Percentiles rank a stretch among this genome's conserved stretches.
Conservation (phyloP, 2,329 filamentous ascomycete species). For the Cladorrhinum sp. region DNA sequence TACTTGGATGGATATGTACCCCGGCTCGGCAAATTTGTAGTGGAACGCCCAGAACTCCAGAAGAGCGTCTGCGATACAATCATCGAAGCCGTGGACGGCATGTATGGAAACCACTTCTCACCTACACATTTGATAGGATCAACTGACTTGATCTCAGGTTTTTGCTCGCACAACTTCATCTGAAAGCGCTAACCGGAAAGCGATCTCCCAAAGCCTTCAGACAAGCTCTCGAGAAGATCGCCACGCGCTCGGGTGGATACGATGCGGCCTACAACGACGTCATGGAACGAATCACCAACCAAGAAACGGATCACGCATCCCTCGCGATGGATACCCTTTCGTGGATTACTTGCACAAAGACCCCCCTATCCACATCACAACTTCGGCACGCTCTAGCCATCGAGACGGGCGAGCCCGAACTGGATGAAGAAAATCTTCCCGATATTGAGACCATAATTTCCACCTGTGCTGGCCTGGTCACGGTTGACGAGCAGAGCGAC, state of each 20-base stretch:
- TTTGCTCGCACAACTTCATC: conserved; percentile 10
- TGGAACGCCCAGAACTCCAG: not conserved
- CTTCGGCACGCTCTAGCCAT: conserved; percentile 39
- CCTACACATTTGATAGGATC: too few relatives aligned
- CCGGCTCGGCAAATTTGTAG: not conserved
- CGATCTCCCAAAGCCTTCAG: not conserved
- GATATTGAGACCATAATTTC: conserved; percentile 30
- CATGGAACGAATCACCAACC: conserved; percentile 16
- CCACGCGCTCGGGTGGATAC: not conserved
- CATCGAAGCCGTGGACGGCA: conserved; percentile 10
- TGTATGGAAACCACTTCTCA: too few relatives aligned
- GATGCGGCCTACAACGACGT: not conserved
- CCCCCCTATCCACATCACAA: conserved; percentile 31
- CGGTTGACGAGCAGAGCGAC: conserved; percentile 34
- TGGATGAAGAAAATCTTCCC: conserved; percentile 33
- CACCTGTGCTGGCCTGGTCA: conserved; percentile 38
- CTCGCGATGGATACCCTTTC: conserved; percentile 29
- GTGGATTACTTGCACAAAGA: conserved; percentile 36
- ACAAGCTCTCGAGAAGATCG: not conserved
- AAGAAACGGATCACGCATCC: conserved; percentile 26
- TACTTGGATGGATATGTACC: too few relatives aligned
- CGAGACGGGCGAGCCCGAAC: conserved; percentile 22
- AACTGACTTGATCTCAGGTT: too few relatives aligned
- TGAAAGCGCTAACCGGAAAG: conserved; percentile 5
- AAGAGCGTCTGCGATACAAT: conserved; percentile 14